Percentiles rank a stretch among this genome's conserved stretches.
phyloP scores from a whole-genome alignment of 2,329 filamentous ascomycete species.

The Fusarium sp. region DNA sequence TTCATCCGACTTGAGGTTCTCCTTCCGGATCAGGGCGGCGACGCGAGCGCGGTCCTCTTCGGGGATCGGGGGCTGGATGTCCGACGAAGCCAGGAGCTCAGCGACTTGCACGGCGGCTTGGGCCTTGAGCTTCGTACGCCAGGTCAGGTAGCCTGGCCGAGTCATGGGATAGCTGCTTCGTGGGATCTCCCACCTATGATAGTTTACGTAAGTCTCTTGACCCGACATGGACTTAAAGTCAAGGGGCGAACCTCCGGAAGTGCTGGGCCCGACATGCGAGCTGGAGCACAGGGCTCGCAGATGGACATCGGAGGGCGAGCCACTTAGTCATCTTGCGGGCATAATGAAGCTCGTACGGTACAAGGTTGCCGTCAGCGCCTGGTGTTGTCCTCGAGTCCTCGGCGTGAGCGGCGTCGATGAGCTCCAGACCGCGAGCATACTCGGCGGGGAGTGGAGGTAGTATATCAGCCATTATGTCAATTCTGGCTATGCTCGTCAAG shows the following conservation, averaged over 20 bases:
- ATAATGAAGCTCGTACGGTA: constrained; percentile 88
- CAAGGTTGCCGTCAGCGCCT: constrained; percentile 58
- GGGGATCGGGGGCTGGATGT: constrained; percentile 57
- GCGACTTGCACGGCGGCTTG: constrained; percentile 72
- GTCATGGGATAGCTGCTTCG: constrained; percentile 82
- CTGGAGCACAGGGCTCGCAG: constrained; percentile 77
- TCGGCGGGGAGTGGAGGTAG: constrained; percentile 56
- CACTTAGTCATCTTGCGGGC: constrained; percentile 84
- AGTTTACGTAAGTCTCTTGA: neutral
- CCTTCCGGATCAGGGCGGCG: constrained; percentile 83
- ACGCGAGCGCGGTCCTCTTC: constrained; percentile 73
- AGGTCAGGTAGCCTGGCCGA: constrained; percentile 83
- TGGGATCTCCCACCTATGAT: constrained; percentile 81
- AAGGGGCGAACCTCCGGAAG: constrained; percentile 72
- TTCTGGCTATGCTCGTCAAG: neutral
- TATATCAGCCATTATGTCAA: constrained; percentile 28
- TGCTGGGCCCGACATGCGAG: constrained; percentile 89
- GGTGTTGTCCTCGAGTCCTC: constrained; percentile 57
- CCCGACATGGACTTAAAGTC: neutral
- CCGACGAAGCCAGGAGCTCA: constrained; percentile 63
- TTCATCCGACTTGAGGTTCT: constrained; percentile 72
- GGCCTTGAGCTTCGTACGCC: constrained; percentile 82
- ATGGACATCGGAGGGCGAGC: constrained; percentile 73
- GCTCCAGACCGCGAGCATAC: constrained; percentile 69
- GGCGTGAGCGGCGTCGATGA: constrained; percentile 78